Percentiles rank a stretch among this genome's conserved stretches.
These are phyloP conservation scores for Trichaptum fuscoviolaceum DNA, from an alignment of 768 basidiomycete genomes.

Conservation along the genomic window DNA sequence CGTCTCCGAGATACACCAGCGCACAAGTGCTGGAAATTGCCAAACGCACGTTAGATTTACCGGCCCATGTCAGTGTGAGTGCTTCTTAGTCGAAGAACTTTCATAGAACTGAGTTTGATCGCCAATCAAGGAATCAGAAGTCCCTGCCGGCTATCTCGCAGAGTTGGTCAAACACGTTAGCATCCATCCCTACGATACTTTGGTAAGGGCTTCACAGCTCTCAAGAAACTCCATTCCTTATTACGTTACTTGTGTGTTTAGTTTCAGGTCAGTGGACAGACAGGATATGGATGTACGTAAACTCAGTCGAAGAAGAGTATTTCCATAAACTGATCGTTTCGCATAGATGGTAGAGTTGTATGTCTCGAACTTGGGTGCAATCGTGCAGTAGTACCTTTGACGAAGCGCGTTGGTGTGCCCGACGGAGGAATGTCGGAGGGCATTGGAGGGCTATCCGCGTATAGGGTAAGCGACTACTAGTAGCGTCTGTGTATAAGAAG, in stretches of 20 bases:
- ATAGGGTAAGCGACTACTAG: slow-evolving; percentile 36
- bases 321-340: slow-evolving; percentile 8
- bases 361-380: slow-evolving; percentile 48
- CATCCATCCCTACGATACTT: slow-evolving; percentile 17
- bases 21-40: neutral
- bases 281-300: slow-evolving; percentile 35
- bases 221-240: neutral
- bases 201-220: slow-evolving; percentile 13
- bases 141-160: slow-evolving; percentile 17
- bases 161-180: slow-evolving; percentile 20
- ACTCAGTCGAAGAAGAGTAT: slow-evolving; percentile 6
- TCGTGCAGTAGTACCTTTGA: slow-evolving; percentile 27
- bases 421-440: slow-evolving; percentile 42
- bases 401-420: slow-evolving; percentile 19
- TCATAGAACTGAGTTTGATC: neutral
- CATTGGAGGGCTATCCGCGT: slow-evolving; percentile 42
- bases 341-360: slow-evolving; percentile 35
- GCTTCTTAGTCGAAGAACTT: neutral
- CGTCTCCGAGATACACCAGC: neutral
- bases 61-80: neutral
- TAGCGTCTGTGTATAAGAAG: neutral
- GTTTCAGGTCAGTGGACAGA: slow-evolving; percentile 25
- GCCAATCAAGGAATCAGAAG: neutral
- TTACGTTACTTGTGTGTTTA: neutral
- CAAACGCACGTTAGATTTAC: neutral